Evolutionary conservation across 768 basidiomycete genomes (phyloP).

Genomic region (Panus rudis): DNA sequence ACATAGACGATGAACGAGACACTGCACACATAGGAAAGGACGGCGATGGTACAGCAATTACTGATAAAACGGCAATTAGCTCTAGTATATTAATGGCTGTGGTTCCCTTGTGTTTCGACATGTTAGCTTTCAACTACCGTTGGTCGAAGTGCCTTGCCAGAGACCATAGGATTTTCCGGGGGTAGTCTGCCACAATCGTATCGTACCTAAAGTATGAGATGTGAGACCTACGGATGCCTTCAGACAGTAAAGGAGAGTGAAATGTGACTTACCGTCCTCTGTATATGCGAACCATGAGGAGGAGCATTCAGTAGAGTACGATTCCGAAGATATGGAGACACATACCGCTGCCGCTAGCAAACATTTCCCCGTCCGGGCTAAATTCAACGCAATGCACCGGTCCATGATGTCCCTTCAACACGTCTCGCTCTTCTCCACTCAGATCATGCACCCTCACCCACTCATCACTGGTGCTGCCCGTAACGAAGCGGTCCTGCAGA

Average conservation of each 20-base stretch:
- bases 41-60: too few relatives aligned
- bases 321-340: conserved; percentile 13
- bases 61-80: too few relatives aligned
- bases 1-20: too few relatives aligned
- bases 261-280: conserved; percentile 64
- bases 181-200: conserved; percentile 95
- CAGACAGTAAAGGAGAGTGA: not conserved
- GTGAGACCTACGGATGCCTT: too few relatives aligned
- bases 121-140: conserved; percentile 39
- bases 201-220: conserved; percentile 83
- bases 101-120: too few relatives aligned
- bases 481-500: conserved; percentile 84
- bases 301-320: conserved; percentile 3
- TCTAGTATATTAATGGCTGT: too few relatives aligned
- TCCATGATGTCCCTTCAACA: conserved; percentile 95
- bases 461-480: conserved; percentile 83
- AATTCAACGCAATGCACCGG: conserved; percentile 93
- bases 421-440: conserved; percentile 83
- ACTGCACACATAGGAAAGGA: too few relatives aligned
- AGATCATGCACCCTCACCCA: conserved; percentile 95
- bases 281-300: conserved; percentile 11
- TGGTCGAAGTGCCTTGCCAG: conserved; percentile 61
- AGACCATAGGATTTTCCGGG: conserved; percentile 90
- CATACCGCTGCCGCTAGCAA: conserved; percentile 93
- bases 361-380: conserved; percentile 96